Percentiles rank a stretch among this genome's conserved stretches.
Conservation (phyloP, 805 yeast species). For the Peterozyma toletana region DNA sequence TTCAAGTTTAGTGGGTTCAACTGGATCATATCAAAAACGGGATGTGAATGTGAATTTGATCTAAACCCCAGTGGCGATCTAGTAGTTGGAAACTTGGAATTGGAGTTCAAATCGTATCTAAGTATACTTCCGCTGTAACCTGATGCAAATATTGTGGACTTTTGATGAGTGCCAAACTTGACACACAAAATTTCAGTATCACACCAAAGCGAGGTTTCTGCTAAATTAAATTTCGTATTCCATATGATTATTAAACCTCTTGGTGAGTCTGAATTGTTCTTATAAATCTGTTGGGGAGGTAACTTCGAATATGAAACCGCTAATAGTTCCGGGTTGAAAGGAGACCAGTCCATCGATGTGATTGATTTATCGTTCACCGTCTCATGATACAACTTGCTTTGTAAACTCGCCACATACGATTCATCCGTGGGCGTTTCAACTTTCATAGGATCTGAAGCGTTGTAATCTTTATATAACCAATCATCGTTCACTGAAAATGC, state of each 20-base stretch:
- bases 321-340: conserved; percentile 9
- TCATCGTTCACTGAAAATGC: not conserved
- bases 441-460: not conserved
- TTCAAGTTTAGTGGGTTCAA: not conserved
- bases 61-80: conserved; percentile 3
- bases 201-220: conserved; percentile 25
- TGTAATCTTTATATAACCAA: too few species aligned
- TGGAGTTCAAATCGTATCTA: conserved; percentile 28
- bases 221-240: conserved; percentile 15
- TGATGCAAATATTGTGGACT: conserved; percentile 28
- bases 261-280: not conserved
- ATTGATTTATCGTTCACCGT: conserved; percentile 4
- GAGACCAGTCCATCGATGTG: conserved; percentile 12
- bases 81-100: conserved; percentile 1
- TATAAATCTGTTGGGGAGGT: conserved; percentile 1
- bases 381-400: conserved; percentile 2
- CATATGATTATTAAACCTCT: conserved; percentile 24
- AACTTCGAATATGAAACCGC: conserved; percentile 8
- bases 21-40: conserved; percentile 3
- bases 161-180: conserved; percentile 21
- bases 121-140: conserved; percentile 28
- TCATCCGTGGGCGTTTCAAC: not conserved
- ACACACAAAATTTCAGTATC: conserved; percentile 22
- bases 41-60: conserved; percentile 7
- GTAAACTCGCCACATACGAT: not conserved